These are phyloP conservation scores for Ceratorhiza oryzae-sativae DNA, from an alignment of 1,284 basidiomycete species.

Conservation along the genomic window DNA sequence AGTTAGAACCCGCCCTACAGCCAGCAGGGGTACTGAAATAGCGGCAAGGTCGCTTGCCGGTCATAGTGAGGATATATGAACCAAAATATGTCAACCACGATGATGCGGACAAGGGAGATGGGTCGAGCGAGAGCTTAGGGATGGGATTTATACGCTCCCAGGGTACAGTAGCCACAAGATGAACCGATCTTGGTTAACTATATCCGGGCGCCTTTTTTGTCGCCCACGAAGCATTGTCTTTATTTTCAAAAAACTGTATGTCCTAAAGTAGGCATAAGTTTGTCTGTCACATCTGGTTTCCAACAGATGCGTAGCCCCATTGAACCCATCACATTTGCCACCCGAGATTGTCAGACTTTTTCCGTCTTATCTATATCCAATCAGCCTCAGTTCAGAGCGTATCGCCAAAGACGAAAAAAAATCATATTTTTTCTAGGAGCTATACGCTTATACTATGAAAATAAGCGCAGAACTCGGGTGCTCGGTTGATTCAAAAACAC, in stretches of 20 bases:
- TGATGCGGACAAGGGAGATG: background rate
- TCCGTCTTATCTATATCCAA: too few relatives aligned
- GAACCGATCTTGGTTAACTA: background rate
- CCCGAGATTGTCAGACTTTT: too few relatives aligned
- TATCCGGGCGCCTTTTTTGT: background rate
- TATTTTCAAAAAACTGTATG: conserved; percentile 9
- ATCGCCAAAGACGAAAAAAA: too few relatives aligned
- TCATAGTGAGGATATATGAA: background rate
- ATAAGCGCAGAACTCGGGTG: too few relatives aligned
- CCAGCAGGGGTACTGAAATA: background rate
- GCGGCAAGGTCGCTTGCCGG: background rate
- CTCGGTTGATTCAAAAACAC: too few relatives aligned
- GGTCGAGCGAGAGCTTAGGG: too few relatives aligned
- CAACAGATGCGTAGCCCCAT: background rate
- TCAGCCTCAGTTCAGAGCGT: too few relatives aligned
- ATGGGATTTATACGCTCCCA: background rate
- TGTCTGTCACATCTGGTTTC: background rate
- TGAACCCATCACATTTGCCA: background rate
- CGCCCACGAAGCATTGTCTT: background rate
- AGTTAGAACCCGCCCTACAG: background rate
- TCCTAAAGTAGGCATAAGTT: background rate
- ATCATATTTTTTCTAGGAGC: too few relatives aligned
- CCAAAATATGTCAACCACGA: background rate
- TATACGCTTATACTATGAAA: too few relatives aligned
- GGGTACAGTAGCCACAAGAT: conserved; percentile 2